Conservation (phyloP, 148 eudicot species). For the Vaccinium darrowii region DNA sequence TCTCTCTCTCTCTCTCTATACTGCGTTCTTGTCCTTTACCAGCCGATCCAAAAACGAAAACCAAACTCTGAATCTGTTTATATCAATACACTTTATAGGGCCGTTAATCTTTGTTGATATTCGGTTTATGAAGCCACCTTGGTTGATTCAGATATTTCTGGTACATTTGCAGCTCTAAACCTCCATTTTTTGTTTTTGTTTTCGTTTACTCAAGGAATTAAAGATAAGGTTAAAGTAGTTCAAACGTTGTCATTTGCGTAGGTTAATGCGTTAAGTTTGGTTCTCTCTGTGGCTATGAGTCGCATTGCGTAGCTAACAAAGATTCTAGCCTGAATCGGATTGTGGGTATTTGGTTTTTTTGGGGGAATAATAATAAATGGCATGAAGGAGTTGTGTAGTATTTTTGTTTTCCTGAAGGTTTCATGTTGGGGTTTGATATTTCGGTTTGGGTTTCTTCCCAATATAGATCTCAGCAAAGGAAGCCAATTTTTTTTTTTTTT, state of each 20-base stretch:
- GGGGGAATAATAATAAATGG: too few relatives aligned
- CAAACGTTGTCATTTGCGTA: background rate
- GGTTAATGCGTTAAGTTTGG: background rate
- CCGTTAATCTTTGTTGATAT: slow-evolving; percentile 12
- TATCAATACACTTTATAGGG: slow-evolving; percentile 9
- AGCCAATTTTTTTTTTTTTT: too few relatives aligned
- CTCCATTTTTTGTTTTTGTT: background rate
- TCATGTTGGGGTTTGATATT: background rate
- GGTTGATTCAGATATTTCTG: slow-evolving; percentile 27
- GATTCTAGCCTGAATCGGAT: background rate
- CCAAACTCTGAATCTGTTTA: background rate
- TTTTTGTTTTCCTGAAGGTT: background rate
- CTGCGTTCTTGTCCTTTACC: background rate
- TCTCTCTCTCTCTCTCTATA: background rate
- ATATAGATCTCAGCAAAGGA: slow-evolving; percentile 8
- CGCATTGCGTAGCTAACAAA: too few relatives aligned
- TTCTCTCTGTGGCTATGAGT: background rate
- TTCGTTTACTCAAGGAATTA: background rate
- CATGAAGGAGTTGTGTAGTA: background rate
- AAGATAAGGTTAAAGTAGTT: background rate
- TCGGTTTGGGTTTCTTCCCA: background rate
- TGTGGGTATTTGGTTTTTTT: background rate
- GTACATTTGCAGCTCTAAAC: slow-evolving; percentile 9
- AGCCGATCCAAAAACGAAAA: slow-evolving; percentile 10
- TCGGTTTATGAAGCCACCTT: slow-evolving; percentile 65